Percentiles rank a stretch among this genome's conserved stretches.
Evolutionary conservation across 192 early-diverging fungal species (phyloP).

Genomic region (Linnemannia zychae): DNA sequence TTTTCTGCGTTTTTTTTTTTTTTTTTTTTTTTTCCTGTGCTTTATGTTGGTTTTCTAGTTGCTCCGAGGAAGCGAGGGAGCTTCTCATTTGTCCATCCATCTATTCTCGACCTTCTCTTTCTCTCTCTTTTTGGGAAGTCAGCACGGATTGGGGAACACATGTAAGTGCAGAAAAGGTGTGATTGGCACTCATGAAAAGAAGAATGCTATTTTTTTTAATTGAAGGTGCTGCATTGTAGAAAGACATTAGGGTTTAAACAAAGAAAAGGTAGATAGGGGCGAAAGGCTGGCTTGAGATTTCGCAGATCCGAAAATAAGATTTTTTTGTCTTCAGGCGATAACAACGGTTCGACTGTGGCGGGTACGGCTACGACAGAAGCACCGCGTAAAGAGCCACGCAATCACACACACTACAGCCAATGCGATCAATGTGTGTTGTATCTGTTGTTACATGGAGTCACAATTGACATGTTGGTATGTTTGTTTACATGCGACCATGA

Average conservation of each 20-base stretch:
- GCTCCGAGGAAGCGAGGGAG: neutral
- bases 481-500: too few species aligned
- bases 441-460: too few species aligned
- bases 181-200: too few species aligned
- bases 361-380: neutral
- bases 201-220: neutral
- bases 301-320: neutral
- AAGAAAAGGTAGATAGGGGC: neutral
- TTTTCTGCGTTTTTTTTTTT: too few species aligned
- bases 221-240: too few species aligned
- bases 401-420: neutral
- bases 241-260: too few species aligned
- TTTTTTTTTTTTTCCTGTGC: too few species aligned
- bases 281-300: neutral
- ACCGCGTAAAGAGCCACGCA: slow-evolving; percentile 13
- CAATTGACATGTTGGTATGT: neutral
- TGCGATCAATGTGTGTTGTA: neutral
- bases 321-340: neutral
- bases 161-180: neutral
- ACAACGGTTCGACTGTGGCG: neutral
- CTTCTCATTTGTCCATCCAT: neutral
- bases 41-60: neutral
- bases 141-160: neutral
- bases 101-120: too few species aligned
- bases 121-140: too few species aligned